Conservation (phyloP, 2,329 filamentous ascomycete genomes). For the Monosporascus cannonballus region DNA sequence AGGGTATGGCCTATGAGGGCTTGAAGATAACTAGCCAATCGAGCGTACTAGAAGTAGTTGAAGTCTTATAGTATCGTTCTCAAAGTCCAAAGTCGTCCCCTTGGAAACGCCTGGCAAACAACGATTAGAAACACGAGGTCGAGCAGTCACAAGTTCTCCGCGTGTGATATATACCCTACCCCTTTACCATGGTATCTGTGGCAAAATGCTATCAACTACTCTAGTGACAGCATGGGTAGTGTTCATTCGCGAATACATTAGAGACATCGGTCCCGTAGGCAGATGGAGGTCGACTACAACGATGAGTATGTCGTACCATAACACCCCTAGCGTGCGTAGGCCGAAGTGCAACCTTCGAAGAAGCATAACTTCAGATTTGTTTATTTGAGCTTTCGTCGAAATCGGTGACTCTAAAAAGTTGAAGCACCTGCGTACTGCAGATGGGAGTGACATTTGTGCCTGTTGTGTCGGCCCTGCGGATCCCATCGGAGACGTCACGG, state of each 20-base stretch:
- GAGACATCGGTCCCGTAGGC: background rate
- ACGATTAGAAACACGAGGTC: no score
- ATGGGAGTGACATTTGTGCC: background rate
- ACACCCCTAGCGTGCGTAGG: background rate
- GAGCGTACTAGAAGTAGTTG: no score
- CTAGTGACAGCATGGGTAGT: background rate
- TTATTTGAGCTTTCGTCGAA: background rate
- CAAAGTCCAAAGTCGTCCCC: no score
- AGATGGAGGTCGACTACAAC: background rate
- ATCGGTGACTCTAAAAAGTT: background rate
- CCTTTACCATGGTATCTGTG: no score
- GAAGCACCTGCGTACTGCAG: background rate
- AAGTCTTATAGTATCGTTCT: no score
- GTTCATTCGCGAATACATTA: background rate
- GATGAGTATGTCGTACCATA: background rate
- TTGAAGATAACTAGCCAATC: no score
- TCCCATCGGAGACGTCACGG: no score
- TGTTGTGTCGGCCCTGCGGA: background rate
- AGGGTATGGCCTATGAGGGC: background rate
- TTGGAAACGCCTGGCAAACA: no score
- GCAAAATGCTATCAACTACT: background rate
- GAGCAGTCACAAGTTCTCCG: no score
- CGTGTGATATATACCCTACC: no score
- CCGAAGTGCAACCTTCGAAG: background rate
- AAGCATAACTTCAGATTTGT: background rate